Evolutionary conservation across 331 rosid species (phyloP).

Genomic region (Malus hybrid): DNA sequence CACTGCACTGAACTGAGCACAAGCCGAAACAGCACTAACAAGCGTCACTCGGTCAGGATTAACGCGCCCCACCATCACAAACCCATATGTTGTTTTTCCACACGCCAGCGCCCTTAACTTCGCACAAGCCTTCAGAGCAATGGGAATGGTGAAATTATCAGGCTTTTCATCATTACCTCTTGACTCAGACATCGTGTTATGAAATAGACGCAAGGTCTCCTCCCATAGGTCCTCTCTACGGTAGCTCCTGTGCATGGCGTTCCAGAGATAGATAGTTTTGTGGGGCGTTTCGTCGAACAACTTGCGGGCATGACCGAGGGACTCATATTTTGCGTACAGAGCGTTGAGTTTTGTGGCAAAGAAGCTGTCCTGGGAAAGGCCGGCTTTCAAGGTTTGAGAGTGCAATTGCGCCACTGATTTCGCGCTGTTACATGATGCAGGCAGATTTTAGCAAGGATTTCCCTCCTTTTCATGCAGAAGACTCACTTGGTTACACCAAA

Average conservation of each 20-base stretch:
- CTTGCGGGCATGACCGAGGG: constrained; percentile 37
- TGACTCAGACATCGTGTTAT: too few relatives aligned
- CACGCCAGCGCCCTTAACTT: too few relatives aligned
- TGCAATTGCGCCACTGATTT: constrained; percentile 36
- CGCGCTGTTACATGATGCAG: constrained; percentile 30
- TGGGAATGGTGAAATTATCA: too few relatives aligned
- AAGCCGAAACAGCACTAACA: too few relatives aligned
- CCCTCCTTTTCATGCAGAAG: constrained; percentile 37
- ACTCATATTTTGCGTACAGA: constrained; percentile 30
- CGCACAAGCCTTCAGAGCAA: too few relatives aligned
- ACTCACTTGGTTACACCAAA: background rate
- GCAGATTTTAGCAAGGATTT: constrained; percentile 32
- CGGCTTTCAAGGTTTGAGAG: constrained; percentile 35
- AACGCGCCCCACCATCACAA: too few relatives aligned
- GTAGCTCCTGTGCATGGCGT: constrained; percentile 21
- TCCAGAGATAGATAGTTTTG: constrained; percentile 52
- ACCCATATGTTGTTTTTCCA: too few relatives aligned
- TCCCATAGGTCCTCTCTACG: constrained; percentile 36
- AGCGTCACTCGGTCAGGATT: too few relatives aligned
- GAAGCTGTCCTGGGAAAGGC: constrained; percentile 48
- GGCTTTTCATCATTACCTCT: too few relatives aligned
- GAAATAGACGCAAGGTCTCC: too few relatives aligned
- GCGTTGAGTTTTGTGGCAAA: constrained; percentile 54
- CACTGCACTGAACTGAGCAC: too few relatives aligned
- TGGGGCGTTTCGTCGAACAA: constrained; percentile 61